Evolutionary conservation across 495 filamentous ascomycete species (phyloP).

Genomic region (Beverwykella pulmonaria): DNA sequence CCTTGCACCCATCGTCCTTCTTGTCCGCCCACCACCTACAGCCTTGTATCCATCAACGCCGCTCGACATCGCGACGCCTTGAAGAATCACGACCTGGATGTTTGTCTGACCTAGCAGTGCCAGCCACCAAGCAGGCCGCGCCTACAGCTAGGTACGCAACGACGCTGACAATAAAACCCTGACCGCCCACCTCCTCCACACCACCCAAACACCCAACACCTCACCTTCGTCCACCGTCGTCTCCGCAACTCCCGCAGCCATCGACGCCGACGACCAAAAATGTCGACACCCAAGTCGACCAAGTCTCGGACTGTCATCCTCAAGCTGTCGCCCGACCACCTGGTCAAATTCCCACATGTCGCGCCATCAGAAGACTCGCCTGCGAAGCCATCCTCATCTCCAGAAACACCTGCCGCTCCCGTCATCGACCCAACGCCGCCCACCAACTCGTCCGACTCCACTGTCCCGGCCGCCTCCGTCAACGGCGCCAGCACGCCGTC

Average conservation of each 20-base stretch:
- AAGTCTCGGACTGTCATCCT: constrained; percentile 56
- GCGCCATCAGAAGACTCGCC: constrained; percentile 26
- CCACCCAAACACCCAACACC: background rate
- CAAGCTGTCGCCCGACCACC: constrained; percentile 53
- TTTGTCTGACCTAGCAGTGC: background rate
- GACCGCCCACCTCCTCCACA: constrained; percentile 1
- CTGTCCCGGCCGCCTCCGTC: constrained; percentile 54
- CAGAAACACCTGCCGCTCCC: constrained; percentile 53
- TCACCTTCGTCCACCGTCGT: background rate
- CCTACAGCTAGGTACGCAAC: constrained; percentile 3
- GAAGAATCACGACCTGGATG: background rate
- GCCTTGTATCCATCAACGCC: background rate
- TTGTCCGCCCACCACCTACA: background rate
- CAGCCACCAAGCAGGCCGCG: constrained; percentile 8
- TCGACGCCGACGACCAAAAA: constrained; percentile 20
- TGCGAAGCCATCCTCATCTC: constrained; percentile 46
- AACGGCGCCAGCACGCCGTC: constrained; percentile 56
- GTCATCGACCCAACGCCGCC: constrained; percentile 58
- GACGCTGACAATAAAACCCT: constrained; percentile 32
- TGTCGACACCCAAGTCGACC: constrained; percentile 46
- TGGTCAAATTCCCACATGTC: constrained; percentile 53
- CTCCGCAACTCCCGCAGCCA: constrained; percentile 4
- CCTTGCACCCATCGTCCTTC: background rate
- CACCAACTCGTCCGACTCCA: constrained; percentile 57
- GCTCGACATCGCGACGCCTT: background rate